Conservation (phyloP, 163 green algal species). For the Smithsoniella earleae region DNA sequence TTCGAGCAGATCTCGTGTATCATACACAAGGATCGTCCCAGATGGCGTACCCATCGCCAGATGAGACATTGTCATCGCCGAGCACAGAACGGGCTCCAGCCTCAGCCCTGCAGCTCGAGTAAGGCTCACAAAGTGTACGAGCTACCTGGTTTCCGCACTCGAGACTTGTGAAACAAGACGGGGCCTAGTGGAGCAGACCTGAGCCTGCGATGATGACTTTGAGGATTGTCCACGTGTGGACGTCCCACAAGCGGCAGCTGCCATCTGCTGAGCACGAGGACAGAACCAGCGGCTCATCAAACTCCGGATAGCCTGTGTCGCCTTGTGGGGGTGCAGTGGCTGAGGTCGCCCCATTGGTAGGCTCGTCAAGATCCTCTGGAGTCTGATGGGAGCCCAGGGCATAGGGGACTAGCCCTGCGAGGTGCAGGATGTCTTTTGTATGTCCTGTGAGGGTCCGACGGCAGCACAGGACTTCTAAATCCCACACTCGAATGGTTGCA, state of each 20-base stretch:
- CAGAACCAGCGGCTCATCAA: not conserved
- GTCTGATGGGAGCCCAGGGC: no score
- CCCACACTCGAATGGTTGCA: conserved; percentile 77
- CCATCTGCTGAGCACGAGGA: conserved; percentile 19
- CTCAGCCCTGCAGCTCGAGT: not conserved
- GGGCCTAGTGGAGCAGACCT: no score
- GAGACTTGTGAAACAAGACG: no score
- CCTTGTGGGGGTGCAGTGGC: no score
- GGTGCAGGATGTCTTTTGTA: conserved; percentile 65
- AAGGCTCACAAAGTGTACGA: no score
- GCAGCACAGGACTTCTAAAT: conserved; percentile 73
- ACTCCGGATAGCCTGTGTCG: no score
- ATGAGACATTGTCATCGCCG: conserved; percentile 1
- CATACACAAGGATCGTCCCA: conserved; percentile 21
- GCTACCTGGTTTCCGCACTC: no score
- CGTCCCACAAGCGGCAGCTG: conserved; percentile 5
- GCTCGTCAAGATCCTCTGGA: no score
- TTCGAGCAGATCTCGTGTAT: conserved; percentile 19
- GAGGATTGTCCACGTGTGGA: conserved; percentile 27
- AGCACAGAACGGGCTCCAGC: conserved; percentile 22
- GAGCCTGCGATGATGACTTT: conserved; percentile 11
- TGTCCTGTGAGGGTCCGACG: conserved; percentile 71
- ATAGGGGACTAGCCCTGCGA: conserved; percentile 40
- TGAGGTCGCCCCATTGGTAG: no score
- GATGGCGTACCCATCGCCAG: conserved; percentile 21